Evolutionary conservation across 1,284 basidiomycete species (phyloP).

Genomic region (Cryptococcus maquisensis): DNA sequence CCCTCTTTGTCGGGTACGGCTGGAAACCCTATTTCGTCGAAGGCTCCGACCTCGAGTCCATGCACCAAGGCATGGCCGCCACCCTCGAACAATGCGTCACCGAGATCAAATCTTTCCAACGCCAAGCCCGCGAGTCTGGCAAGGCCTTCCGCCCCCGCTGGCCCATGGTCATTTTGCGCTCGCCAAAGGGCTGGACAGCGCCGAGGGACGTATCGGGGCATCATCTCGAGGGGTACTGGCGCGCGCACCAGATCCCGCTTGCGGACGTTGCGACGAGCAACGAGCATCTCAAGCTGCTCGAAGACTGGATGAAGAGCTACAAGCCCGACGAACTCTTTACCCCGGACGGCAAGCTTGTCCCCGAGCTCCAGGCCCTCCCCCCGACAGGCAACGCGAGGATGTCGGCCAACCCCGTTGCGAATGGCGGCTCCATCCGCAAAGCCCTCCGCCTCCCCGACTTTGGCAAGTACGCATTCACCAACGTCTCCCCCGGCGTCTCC

Average conservation of each 20-base stretch:
- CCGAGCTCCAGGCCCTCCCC: slow-evolving; percentile 50
- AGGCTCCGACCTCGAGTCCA: slow-evolving; percentile 34
- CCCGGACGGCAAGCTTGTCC: slow-evolving; percentile 55
- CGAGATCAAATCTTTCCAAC: slow-evolving; percentile 69
- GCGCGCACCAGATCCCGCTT: slow-evolving; percentile 41
- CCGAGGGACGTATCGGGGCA: slow-evolving; percentile 63
- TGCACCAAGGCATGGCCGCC: slow-evolving; percentile 57
- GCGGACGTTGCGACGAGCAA: slow-evolving; percentile 29
- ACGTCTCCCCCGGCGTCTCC: slow-evolving; percentile 39
- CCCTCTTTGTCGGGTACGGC: slow-evolving; percentile 36
- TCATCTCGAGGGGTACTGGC: slow-evolving; percentile 65
- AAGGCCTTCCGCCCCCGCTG: slow-evolving; percentile 77
- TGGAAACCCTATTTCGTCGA: slow-evolving; percentile 40
- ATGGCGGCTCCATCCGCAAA: slow-evolving; percentile 57
- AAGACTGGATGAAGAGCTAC: slow-evolving; percentile 68
- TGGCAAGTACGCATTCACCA: slow-evolving; percentile 52
- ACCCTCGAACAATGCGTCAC: slow-evolving; percentile 70
- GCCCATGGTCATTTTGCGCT: slow-evolving; percentile 77
- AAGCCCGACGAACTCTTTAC: slow-evolving; percentile 62
- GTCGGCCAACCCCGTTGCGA: slow-evolving; percentile 35
- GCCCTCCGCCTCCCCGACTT: slow-evolving; percentile 65
- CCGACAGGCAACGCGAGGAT: slow-evolving; percentile 26
- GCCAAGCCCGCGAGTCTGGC: slow-evolving; percentile 62
- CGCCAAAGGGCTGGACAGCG: slow-evolving; percentile 74
- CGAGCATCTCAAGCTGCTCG: slow-evolving; percentile 51